Evolutionary conservation across 768 basidiomycete species (phyloP), one percentile per base, ranked within the genome.

Genomic region (Boletus edulis): DNA sequence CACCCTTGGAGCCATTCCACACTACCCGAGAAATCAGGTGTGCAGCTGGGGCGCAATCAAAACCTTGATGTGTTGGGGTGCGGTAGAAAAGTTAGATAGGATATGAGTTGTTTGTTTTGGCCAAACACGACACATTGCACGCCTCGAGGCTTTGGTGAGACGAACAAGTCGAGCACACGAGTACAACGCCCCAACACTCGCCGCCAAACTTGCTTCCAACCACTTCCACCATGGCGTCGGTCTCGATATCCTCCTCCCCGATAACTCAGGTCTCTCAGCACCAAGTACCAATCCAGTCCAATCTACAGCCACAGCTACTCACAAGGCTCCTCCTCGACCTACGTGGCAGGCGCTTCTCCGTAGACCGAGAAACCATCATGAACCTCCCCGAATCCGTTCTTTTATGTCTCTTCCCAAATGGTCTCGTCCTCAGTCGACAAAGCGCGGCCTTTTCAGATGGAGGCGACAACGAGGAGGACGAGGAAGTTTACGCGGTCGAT

Each of bases 331-430:
- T 89, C 51, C 85, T 99, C 62, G 97, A 98, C 75, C 81, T 99
- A 37, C 86, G 97, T 59, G 94, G 94, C 52, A 80, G 74, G 62
- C 86, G 94, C 58, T 95, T 98, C 75, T 86, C 91, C 56, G 93
- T 99, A 42, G 97, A 98, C 75, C 82, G 96, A 62, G 96, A 98
- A 75, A 94, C 91, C 7, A 88, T 99, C 68, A 97, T 98, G 94
- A 93, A 95, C 70, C 81, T 99, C 18, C 97, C 97, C 3, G 97
- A 99, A 82, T 94, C 91, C 17, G 94, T 99, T 44, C 80, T 98
- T 50, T 78, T 99, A 37, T 98, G 95, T 72, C 79, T 99, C 58
- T 99, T 98, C 68, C 97, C 97, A 11, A 98, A 98, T 66, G 97
- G 96, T 18, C 84, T 98, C 56, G 94, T 98, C 38, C 80, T 98